phyloP scores from a whole-genome alignment of 2,329 filamentous ascomycete genomes.

The Sporothrix phasma region DNA sequence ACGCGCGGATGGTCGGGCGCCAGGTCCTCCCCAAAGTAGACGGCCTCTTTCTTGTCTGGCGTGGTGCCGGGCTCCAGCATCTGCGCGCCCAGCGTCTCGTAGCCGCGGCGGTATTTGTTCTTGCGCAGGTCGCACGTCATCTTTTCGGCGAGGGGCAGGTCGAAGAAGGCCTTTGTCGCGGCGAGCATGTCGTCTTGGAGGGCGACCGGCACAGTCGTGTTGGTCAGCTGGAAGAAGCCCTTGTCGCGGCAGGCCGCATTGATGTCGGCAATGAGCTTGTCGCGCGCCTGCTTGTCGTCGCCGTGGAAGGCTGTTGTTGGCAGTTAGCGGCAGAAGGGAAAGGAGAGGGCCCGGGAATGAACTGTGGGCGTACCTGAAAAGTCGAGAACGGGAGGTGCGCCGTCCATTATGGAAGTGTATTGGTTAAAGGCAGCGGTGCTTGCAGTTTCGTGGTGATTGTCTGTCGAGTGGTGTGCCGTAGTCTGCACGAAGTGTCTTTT shows the following conservation, averaged over 20 bases:
- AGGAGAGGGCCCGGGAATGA: too few relatives aligned
- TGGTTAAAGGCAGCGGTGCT: too few relatives aligned
- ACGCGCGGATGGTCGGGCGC: not conserved
- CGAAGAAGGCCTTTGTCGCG: conserved; percentile 36
- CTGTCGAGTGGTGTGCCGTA: too few relatives aligned
- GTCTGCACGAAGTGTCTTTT: too few relatives aligned
- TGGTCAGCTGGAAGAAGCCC: conserved; percentile 23
- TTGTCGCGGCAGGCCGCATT: conserved; percentile 23
- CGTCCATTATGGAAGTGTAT: not conserved
- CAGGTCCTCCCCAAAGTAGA: conserved; percentile 15
- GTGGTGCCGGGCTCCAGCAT: conserved; percentile 33
- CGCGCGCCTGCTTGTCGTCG: not conserved
- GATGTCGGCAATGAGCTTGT: conserved; percentile 5
- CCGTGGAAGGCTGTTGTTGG: conserved; percentile 8
- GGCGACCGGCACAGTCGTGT: conserved; percentile 18
- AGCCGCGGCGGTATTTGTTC: conserved; percentile 32
- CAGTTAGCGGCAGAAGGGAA: too few relatives aligned
- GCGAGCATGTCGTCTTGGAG: conserved; percentile 18
- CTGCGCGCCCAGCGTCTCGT: conserved; percentile 37
- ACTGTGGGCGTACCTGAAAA: not conserved
- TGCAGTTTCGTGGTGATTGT: too few relatives aligned
- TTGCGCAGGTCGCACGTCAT: conserved; percentile 26
- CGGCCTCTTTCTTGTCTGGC: conserved; percentile 37
- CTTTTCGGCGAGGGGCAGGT: conserved; percentile 36
- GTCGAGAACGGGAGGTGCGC: not conserved